Base-by-base conservation (phyloP, 2,329 filamentous ascomycete species). In the Talaromyces sp. region DNA sequence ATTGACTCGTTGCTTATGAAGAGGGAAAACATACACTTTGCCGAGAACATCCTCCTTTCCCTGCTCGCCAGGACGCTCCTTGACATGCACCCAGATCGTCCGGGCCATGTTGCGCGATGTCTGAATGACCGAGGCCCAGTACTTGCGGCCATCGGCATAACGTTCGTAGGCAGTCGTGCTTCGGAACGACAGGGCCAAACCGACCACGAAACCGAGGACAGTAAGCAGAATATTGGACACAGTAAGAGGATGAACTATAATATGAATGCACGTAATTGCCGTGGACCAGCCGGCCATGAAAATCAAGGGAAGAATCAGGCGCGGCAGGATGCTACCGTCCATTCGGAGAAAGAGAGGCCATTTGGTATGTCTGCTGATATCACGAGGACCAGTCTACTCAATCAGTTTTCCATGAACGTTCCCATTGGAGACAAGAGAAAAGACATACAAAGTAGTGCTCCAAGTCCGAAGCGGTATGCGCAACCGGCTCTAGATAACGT, bases 181-280 rank as follows among this genome's bases (percentile, higher is more conserved):
- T 65, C 90, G 87, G 79, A 93, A 92, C 1, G 89, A 92, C 39
- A 93, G 83, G n/a, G 88, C 85, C 66, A 93, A 79, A 85, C 88
- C 88, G 75, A 93, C 90, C 66, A 93, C 88, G 79, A 93, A 93
- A 88, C 90, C 90, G 52, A 90, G 85, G 61, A 93, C 87, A 1
- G 90, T 93, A 62, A 93, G 82, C 22, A 93, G 81, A 37, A 92
- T 83, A n/a, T 83, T 87, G 73, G 84, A 83, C 68, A 93, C 87
- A 54, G 83, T 84, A 19, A 88, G 73, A 22, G 72, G 61, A 67
- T 82, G 74, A 13, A 83, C 77, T 58, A 78, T 78, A 64, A 80
- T 70, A 13, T 79, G 81, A 70, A 91, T 80, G 62, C 78, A 76
- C 13, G 88, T 90, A 67, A 93, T 87, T 41, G 83, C 74, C 1